Base-by-base conservation (phyloP, 2,329 filamentous ascomycete species). In the Hypomyces perniciosus region DNA sequence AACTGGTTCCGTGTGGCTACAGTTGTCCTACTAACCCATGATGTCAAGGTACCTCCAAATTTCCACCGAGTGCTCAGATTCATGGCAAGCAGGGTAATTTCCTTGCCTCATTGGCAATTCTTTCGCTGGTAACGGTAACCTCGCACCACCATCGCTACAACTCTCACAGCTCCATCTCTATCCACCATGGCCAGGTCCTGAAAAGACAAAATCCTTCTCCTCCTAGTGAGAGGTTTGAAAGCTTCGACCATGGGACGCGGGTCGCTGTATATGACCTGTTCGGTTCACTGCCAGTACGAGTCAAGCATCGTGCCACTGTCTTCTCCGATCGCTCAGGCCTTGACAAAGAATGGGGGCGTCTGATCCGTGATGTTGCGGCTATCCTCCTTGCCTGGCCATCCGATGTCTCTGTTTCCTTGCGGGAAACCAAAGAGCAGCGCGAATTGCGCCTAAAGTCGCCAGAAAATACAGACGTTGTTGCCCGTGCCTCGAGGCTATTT, bases 231-330 rank as follows among this genome's bases (percentile, higher is more conserved):
- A 72, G 76, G 44, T 60, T 88, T 6, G 59, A 74, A 7, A 71
- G 68, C 34, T 78, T 76, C 50, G 65, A 72, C 20, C 82, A 88
- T 69, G 92, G 92, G 4, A 96, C 91, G 0, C 79, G 81, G 29
- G 83, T 92, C 2, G 78, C 77, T 0, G 85, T 95, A 5, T 81
- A 84, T 50, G 85, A 96, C 64, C 72, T 96, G 1, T 97, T 96
- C 68, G 90, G 91, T 0, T 86, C 84, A 52, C 88, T 96, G 81
- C 90, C 92, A 0, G 92, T 96, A 9, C 83, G 92, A 10, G 85
- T 95, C 28, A 95, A 93, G 64, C 87, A 90, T 59, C 80, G 90
- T 55, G 80, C 83, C 0, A 59, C 80, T 0, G 58, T 82, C 3
- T 69, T 73, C 56, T 65, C 75, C 37, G 72, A 81, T 60, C 75